These are phyloP conservation scores for Phytophthora podocarpi DNA, from an alignment of 352 stramenopile genomes.

Conservation along the genomic window DNA sequence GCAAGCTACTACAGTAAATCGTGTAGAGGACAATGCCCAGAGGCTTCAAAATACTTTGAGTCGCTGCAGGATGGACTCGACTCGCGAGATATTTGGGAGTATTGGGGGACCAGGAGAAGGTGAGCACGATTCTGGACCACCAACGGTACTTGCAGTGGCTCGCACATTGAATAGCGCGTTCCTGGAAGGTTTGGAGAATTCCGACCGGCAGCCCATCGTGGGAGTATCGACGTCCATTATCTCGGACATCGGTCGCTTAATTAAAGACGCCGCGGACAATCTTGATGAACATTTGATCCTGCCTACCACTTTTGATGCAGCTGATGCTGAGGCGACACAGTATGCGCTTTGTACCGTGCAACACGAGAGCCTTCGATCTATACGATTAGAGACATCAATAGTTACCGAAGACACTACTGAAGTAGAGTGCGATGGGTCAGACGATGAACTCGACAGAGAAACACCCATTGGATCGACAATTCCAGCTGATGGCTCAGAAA, in stretches of 20 bases:
- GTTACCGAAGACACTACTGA: neutral
- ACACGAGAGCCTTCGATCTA: neutral
- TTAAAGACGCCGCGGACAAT: conserved; percentile 7
- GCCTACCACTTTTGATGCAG: conserved; percentile 55
- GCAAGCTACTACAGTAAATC: neutral
- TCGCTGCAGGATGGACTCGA: conserved; percentile 29
- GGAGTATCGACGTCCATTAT: conserved; percentile 34
- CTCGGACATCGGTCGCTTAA: conserved; percentile 34
- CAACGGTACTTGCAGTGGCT: conserved; percentile 15
- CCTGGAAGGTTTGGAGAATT: neutral
- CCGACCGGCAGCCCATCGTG: neutral
- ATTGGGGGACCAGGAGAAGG: neutral
- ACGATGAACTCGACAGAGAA: conserved; percentile 34
- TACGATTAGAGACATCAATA: neutral
- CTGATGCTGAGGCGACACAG: conserved; percentile 62
- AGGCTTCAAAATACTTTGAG: conserved; percentile 20
- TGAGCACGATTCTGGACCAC: neutral
- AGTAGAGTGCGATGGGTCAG: conserved; percentile 9
- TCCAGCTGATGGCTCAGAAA: conserved; percentile 17
- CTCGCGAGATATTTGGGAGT: conserved; percentile 6
- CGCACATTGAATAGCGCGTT: conserved; percentile 26
- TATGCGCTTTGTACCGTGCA: conserved; percentile 30
- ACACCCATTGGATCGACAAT: neutral
- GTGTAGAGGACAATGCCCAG: neutral
- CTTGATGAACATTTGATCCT: conserved; percentile 9